phyloP scores from a whole-genome alignment of 139 green algal genomes.

The Haematococcus sp. region DNA sequence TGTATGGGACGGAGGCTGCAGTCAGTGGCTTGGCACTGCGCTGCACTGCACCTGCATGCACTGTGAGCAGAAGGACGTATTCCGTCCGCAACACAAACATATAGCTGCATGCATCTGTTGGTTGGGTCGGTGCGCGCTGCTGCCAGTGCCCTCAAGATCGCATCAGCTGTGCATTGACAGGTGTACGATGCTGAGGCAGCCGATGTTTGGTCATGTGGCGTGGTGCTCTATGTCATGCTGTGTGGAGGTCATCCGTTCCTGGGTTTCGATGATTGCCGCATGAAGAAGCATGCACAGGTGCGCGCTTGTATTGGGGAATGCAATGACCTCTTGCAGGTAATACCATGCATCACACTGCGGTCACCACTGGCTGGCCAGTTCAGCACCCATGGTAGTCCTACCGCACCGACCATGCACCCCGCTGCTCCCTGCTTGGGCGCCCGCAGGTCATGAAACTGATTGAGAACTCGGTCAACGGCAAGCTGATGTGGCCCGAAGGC shows the following conservation, averaged over 20 bases:
- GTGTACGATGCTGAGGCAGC: slow-evolving; percentile 40
- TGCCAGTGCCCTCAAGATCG: neutral
- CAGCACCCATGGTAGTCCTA: no score
- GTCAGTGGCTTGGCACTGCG: neutral
- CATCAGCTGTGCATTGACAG: slow-evolving; percentile 7
- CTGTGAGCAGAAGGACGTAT: no score
- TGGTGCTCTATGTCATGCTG: slow-evolving; percentile 50
- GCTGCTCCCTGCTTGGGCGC: neutral
- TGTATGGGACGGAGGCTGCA: neutral
- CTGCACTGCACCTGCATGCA: neutral
- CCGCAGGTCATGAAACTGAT: slow-evolving; percentile 32
- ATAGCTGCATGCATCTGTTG: neutral
- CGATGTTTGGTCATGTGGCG: slow-evolving; percentile 57
- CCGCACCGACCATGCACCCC: no score
- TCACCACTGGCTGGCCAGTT: no score
- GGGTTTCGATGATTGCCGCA: slow-evolving; percentile 4
- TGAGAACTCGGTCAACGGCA: slow-evolving; percentile 20
- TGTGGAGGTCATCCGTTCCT: slow-evolving; percentile 28
- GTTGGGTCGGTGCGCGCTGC: no score
- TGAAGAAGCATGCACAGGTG: no score
- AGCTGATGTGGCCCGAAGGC: slow-evolving; percentile 9
- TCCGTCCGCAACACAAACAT: no score
- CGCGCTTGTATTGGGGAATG: no score
- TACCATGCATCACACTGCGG: no score
- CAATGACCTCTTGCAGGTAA: no score